Evolutionary conservation across 768 basidiomycete genomes (phyloP), one percentile per base, ranked within the genome.

Genomic region (Tricholoma bakamatsutake): DNA sequence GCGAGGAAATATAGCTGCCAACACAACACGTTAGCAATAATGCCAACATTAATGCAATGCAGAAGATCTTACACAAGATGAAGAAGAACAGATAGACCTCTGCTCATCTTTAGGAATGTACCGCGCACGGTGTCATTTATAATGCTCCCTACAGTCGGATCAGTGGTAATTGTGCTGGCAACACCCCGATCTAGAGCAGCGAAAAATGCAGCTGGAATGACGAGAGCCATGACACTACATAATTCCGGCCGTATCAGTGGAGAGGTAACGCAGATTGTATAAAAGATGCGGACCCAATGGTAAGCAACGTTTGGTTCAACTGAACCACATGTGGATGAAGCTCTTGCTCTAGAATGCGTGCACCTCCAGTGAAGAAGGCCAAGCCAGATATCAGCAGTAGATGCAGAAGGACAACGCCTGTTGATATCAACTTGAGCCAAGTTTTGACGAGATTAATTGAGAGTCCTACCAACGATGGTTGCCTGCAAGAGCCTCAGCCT

Each of bases 341-440:
- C 53, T 85, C 76, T 66, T 90, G 88, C 49, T 86, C 78, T 63
- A 80, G 71, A 27, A 89, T 73, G 18, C 78, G 76, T n/a, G 81
- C 82, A 45, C 88, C 88, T 21, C 87, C 88, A 2, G 79, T 79
- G n/a, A 89, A 73, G 65, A 89, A 90, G 0, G 87, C 75, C 4
- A 79, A 74, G 2, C 88, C 88, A 0, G 88, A 87, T 43, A 90
- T 74, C 12, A 90, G 76, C 1, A 90, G 75, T 1, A 89, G 74
- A 65, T 88, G 88, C 9, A 90, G 74, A n/a, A 90, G 69, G 5
- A 88, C 76, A 7, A 90, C 88, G 15, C 88, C 85, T 83, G 56
- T 6, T 21, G 15, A 28, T 9, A 33, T 10, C 7, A 8, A 24
- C 8, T 24, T 35, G 24, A 17, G 31, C 31, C 21, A 24, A 40